Base-by-base conservation (phyloP, 495 filamentous ascomycete genomes). In the Tricharina praecox region DNA sequence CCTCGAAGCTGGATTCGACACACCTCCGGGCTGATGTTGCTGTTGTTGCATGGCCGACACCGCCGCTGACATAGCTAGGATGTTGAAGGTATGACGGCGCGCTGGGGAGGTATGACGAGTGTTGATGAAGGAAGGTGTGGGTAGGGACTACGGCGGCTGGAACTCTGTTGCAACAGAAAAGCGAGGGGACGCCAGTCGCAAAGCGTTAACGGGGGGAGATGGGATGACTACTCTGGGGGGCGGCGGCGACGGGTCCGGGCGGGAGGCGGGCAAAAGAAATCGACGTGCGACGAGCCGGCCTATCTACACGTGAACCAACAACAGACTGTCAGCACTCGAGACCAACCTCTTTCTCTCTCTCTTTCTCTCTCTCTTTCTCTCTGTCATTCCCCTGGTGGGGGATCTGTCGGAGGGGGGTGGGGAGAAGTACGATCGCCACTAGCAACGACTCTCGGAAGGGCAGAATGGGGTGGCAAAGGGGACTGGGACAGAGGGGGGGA, bases 51-150 rank as follows among this genome's bases (percentile, higher is more conserved):
- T 58, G 50, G 55, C 37, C 45, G 43, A 56, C 47, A 59, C 55
- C 58, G 50, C 55, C 55, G 55, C 55, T 59, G 55, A 59, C 55
- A 59, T 59, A 58, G 50, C 53, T 40, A 47, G 49, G 11, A 49
- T 52, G 55, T 46, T 58, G 55, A 18, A 15, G 52, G 45, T 49
- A 47, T 26, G 39, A 43, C 39, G 39, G 10, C 24, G 39, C 28
- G 25, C n/a, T 46, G 43, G 5, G 20, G 30, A 16, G 43, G 48
- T 50, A 59, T 59, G 55, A 58, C 54, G 55, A 58, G 47, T 57
- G 55, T 57, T 54, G 53, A 50, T 35, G 40, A 32, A 43, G 41
- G 23, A 47, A 46, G 47, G 32, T n/a, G n/a, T 41, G 48, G 43
- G 47, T 47, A 46, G 30, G 8, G 34, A 37, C 34, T 37, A 37